Conservation (phyloP, 108 stramenopile species). For the Aureococcus anophagefferens region DNA sequence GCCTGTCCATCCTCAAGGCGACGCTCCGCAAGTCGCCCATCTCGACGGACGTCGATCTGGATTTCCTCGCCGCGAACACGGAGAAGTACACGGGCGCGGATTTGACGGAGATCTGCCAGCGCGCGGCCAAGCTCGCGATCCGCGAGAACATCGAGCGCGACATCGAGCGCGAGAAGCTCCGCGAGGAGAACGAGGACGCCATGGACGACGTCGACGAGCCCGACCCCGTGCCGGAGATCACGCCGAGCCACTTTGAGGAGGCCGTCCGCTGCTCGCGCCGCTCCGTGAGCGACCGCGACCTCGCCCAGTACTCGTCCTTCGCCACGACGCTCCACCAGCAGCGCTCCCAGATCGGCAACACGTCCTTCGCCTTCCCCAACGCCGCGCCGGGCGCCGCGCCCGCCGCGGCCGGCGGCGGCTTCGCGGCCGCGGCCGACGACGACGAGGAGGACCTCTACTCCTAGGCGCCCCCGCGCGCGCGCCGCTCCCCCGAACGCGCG, state of each 20-base stretch:
- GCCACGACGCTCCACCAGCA: slow-evolving; percentile 88
- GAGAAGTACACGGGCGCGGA: slow-evolving; percentile 99
- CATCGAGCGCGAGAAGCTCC: slow-evolving; percentile 86
- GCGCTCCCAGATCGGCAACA: slow-evolving; percentile 74
- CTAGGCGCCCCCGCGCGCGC: no score
- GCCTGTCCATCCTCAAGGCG: slow-evolving; percentile 89
- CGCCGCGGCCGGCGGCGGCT: neutral
- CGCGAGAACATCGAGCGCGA: slow-evolving; percentile 94
- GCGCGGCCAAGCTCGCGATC: slow-evolving; percentile 96
- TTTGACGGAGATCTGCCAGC: slow-evolving; percentile 99
- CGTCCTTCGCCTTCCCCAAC: slow-evolving; percentile 80
- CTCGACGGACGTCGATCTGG: slow-evolving; percentile 90
- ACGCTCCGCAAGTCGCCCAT: slow-evolving; percentile 94
- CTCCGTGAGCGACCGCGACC: slow-evolving; percentile 90
- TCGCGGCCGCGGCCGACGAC: neutral
- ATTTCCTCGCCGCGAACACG: slow-evolving; percentile 89
- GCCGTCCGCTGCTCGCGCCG: slow-evolving; percentile 93
- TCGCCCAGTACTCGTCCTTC: slow-evolving; percentile 97
- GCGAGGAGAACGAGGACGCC: slow-evolving; percentile 56
- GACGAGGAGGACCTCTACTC: neutral
- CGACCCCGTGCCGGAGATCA: slow-evolving; percentile 92
- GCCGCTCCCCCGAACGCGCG: no score
- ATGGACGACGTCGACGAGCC: slow-evolving; percentile 77
- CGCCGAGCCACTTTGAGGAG: slow-evolving; percentile 87
- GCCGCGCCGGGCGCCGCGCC: neutral